These are phyloP conservation scores for Cryptosporidium xiaoi DNA, from an alignment of 169 alveolate genomes.

Conservation along the genomic window DNA sequence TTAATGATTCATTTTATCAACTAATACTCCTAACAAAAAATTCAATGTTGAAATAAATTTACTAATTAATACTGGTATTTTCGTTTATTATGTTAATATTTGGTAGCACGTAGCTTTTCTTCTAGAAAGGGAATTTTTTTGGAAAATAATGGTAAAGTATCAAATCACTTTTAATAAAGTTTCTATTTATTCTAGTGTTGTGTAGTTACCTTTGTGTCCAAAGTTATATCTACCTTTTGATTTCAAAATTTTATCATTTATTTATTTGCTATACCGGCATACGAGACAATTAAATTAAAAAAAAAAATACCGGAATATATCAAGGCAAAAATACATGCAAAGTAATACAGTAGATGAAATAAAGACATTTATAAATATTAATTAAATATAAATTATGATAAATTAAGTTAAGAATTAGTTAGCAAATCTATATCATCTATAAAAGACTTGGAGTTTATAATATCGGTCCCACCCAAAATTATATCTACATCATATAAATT, in stretches of 20 bases:
- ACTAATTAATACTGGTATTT: no score
- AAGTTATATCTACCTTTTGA: not conserved
- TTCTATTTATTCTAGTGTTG: no score
- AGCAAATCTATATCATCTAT: constrained; percentile 76
- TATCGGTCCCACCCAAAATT: constrained; percentile 87
- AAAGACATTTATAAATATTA: not conserved
- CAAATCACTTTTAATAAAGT: no score
- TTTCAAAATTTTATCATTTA: not conserved
- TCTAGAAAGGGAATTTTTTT: no score
- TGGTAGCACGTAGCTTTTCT: no score
- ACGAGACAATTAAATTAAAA: not conserved
- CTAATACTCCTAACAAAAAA: no score
- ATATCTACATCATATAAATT: constrained; percentile 80
- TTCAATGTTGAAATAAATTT: no score
- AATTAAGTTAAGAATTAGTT: constrained; percentile 25
- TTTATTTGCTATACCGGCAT: no score
- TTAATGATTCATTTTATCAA: no score
- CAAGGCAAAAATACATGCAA: constrained; percentile 6
- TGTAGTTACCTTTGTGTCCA: no score
- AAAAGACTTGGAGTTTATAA: constrained; percentile 85
- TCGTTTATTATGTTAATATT: no score
- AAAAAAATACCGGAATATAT: not conserved
- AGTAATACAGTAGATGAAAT: not conserved
- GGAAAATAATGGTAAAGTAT: no score
- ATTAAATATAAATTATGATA: not conserved